Evolutionary conservation across 176 grass and related monocot genomes (phyloP), one percentile per base, ranked within the genome.

Genomic region (Phoenix roebelenii): DNA sequence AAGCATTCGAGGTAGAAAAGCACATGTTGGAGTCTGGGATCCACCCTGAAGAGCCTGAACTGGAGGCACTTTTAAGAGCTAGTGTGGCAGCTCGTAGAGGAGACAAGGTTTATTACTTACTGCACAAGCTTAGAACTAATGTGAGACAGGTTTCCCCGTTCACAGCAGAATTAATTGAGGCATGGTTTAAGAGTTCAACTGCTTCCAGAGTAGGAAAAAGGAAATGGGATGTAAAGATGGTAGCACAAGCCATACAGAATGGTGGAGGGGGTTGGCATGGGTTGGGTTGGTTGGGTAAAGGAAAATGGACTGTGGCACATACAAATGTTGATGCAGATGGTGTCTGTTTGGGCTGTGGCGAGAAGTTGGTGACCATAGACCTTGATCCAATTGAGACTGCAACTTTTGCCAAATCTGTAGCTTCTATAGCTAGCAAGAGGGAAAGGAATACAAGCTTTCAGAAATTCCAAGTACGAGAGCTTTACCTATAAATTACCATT

Each of bases 231-330:
- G 32, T 5, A 28, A 70, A 63, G 69, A 20, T 17, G 59, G 32
- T 82, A 35, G 50, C 59, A 52, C 60, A 85, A 62, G 55, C 51
- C 57, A 76, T 82, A 49, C 74, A 89, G 44, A 68, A 85, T 56
- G 82, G 82, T 66, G 86, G 86, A 79, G 82, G 82, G 50, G 86
- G 86, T 26, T 89, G 86, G 82, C 86, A 89, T 23, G 82, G 82
- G 0, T 59, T 79, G 26, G 86, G 82, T 69, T 89, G 82, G 86
- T 64, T 85, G 62, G 86, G 86, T 15, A 79, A 57, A 17, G 82
- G 86, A 7, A 89, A 82, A 73, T 89, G 77, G 81, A 79, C 26
- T 30, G 28, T 68, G 64, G 15, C 63, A 22, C 82, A 18, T 55
- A 54, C 82, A 16, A 52, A 32, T 49, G 69, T 90, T 0, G 67